Percentiles rank a stretch among this genome's conserved stretches.
Evolutionary conservation across 331 rosid genomes (phyloP).

Genomic region (Prunus yedoensis): DNA sequence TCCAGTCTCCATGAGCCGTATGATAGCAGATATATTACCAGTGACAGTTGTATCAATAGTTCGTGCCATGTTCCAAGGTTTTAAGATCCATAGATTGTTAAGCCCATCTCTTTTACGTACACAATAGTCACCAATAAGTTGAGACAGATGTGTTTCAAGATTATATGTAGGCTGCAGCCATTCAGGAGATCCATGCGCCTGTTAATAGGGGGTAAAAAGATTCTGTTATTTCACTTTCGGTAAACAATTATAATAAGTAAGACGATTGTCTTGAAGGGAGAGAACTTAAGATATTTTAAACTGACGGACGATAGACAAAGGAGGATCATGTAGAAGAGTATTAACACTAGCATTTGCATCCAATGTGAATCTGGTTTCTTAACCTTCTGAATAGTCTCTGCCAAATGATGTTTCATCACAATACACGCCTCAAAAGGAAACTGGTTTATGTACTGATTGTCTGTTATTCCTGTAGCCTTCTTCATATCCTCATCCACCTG

Average conservation of each 20-base stretch:
- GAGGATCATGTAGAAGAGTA: not conserved
- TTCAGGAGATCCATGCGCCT: constrained; percentile 84
- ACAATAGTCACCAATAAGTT: constrained; percentile 78
- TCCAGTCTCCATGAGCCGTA: constrained; percentile 96
- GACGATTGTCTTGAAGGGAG: not conserved
- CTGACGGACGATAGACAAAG: not conserved
- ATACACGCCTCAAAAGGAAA: constrained; percentile 95
- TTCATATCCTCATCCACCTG: constrained; percentile 87
- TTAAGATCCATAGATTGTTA: constrained; percentile 84
- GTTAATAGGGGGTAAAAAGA: constrained; percentile 17
- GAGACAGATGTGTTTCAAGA: constrained; percentile 81
- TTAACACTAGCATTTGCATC: constrained; percentile 5
- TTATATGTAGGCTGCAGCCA: constrained; percentile 98
- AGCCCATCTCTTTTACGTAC: constrained; percentile 67
- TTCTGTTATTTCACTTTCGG: not conserved
- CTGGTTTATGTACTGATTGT: constrained; percentile 78
- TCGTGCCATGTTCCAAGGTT: constrained; percentile 99
- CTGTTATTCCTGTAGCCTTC: constrained; percentile 80
- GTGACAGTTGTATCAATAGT: constrained; percentile 93
- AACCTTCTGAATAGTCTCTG: constrained; percentile 90
- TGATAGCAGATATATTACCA: constrained; percentile 71
- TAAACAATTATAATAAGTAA: not conserved
- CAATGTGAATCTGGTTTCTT: constrained; percentile 19
- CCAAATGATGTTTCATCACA: constrained; percentile 97
- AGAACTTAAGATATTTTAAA: not conserved